These are phyloP conservation scores for Trichosporon faecale DNA, from an alignment of 1,284 basidiomycete species.

Conservation along the genomic window DNA sequence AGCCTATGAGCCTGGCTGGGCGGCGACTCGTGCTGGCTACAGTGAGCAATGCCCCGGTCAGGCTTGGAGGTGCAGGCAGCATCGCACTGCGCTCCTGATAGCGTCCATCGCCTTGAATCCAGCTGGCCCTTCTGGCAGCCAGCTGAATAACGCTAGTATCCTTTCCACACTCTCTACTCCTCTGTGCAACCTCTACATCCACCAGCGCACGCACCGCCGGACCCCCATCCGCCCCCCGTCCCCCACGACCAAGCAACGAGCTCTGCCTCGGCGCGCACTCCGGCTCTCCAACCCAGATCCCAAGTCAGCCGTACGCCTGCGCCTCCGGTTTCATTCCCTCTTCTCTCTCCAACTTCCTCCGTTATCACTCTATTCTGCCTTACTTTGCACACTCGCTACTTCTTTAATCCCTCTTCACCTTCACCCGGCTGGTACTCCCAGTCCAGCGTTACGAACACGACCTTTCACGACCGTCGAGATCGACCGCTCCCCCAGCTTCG, in stretches of 20 bases:
- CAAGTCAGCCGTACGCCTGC: background rate
- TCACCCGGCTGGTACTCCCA: background rate
- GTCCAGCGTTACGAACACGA: background rate
- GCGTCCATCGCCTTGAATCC: background rate
- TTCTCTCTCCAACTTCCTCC: too few relatives aligned
- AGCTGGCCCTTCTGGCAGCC: background rate
- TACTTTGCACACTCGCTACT: background rate
- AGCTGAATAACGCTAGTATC: background rate
- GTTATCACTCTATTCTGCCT: background rate
- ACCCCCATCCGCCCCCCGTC: too few relatives aligned
- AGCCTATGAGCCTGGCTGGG: background rate
- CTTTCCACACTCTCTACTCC: too few relatives aligned
- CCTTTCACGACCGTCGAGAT: slow-evolving; percentile 3
- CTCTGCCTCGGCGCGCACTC: too few relatives aligned
- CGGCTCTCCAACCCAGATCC: background rate
- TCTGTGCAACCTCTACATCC: too few relatives aligned
- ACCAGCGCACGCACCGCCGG: too few relatives aligned
- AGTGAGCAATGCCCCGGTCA: too few relatives aligned
- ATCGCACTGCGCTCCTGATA: background rate
- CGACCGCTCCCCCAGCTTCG: background rate
- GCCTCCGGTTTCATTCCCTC: background rate
- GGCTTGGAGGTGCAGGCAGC: background rate
- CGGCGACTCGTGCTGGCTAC: background rate
- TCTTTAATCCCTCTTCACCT: background rate
- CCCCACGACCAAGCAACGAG: too few relatives aligned